phyloP scores from a whole-genome alignment of 805 yeast species.

The Barnettozyma sucrosica region DNA sequence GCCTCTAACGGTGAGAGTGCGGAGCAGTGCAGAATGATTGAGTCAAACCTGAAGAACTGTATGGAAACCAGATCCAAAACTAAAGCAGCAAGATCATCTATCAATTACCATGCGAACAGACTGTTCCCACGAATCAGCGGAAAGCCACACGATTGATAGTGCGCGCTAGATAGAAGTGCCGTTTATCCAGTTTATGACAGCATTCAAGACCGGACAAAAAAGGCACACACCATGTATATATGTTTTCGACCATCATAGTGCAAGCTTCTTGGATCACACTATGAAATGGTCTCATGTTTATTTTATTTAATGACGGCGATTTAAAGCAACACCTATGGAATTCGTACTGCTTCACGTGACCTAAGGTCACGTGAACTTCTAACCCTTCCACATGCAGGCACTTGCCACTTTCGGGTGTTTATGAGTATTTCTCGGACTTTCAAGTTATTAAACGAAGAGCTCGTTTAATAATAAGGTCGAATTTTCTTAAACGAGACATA shows the following conservation, averaged over 20 bases:
- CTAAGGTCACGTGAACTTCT: neutral
- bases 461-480: neutral
- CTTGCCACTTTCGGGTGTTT: neutral
- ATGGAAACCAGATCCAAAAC: conserved; percentile 40
- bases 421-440: neutral
- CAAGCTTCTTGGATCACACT: neutral
- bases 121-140: conserved; percentile 45
- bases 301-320: conserved; percentile 7
- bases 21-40: conserved; percentile 56
- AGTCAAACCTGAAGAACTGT: conserved; percentile 66
- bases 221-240: neutral
- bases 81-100: conserved; percentile 33
- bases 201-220: neutral
- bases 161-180: neutral
- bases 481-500: neutral
- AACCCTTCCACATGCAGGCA: neutral
- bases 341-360: neutral
- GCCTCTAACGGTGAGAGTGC: conserved; percentile 89
- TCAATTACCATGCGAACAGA: conserved; percentile 50
- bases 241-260: neutral
- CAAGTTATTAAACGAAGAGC: too few relatives aligned
- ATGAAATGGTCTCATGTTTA: neutral
- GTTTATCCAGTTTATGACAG: neutral
- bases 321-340: neutral
- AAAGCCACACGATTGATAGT: conserved; percentile 34